Evolutionary conservation across 2,329 filamentous ascomycete species (phyloP), one percentile per base, ranked within the genome.

Genomic region (Fusarium udum): DNA sequence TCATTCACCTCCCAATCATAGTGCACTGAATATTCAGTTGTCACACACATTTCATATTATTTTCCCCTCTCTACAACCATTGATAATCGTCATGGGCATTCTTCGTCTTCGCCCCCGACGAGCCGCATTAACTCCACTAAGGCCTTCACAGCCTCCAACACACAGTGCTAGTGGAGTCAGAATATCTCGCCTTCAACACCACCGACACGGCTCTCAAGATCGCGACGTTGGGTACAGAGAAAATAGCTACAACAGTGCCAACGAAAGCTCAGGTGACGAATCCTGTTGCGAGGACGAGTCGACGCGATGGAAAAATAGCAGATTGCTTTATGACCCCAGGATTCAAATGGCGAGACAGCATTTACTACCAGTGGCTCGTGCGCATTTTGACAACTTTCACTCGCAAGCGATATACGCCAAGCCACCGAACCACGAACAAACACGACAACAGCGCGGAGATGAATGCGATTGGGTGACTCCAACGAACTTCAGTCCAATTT

Each of bases 221-320:
- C 2, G 13, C 49, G 18, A 16, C 32, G 0, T 26, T 1, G 2
- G 18, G 15, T 7, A 16, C 7, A 14, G 9, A 7, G 24, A 22
- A 16, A 22, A 16, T 9, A 32, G 3, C 20, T n/a, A 20, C 7
- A 42, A 31, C 7, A 20, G 7, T 1, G 5, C 6, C 16, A 51
- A 16, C 22, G 56, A 51, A 13, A 39, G 24, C 10, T 51, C 56
- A 4, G 22, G 36, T 0, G 43, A 51, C 0, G 56, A 51, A 22
- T 39, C 34, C 1, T 51, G 42, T 16, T 59, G 43, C 18, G 56
- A 39, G 2, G 11, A 2, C 9, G 11, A 11, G 15, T 16, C 10
- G 0, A 14, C 8, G 20, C 1, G 1, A 11, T 20, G 13, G 4
- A 12, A 4, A 4, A 0, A 51, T 11, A n/a, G 1, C 1, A 4